Percentiles rank a stretch among this genome's conserved stretches.
Conservation (phyloP, 441 rosid species). For the Populus tomentosa region DNA sequence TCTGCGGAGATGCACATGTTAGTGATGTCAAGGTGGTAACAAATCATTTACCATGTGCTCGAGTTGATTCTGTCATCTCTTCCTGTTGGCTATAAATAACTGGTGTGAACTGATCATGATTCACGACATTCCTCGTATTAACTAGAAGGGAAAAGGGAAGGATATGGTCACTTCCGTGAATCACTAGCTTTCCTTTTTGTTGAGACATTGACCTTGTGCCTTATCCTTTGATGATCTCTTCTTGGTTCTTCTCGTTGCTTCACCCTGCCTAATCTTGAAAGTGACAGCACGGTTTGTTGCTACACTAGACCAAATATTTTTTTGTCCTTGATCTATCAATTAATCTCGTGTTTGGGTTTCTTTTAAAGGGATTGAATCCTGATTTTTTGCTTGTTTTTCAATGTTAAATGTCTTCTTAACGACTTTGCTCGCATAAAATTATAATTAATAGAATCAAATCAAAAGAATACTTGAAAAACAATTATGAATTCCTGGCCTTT, state of each 20-base stretch:
- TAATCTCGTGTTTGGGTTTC: not conserved
- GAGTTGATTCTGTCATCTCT: not conserved
- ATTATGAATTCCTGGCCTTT: not conserved
- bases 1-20: not conserved
- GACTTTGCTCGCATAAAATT: not conserved
- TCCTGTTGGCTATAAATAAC: not conserved
- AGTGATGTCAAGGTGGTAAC: not conserved
- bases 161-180: slow-evolving; percentile 14
- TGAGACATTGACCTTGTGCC: slow-evolving; percentile 16
- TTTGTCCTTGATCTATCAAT: not conserved
- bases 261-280: slow-evolving; percentile 20
- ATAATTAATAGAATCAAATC: not conserved
- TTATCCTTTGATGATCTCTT: slow-evolving; percentile 14
- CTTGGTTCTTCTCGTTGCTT: slow-evolving; percentile 3
- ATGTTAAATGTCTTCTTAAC: not conserved
- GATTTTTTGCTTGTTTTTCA: not conserved
- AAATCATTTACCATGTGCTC: slow-evolving; percentile 7
- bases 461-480: not conserved
- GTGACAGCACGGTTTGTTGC: slow-evolving; percentile 12
- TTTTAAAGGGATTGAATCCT: not conserved
- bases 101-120: not conserved
- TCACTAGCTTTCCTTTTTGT: slow-evolving; percentile 22
- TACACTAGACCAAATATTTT: not conserved
- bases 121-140: not conserved
- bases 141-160: not conserved